Percentiles rank a stretch among this genome's conserved stretches.
phyloP scores from a whole-genome alignment of 2,329 filamentous ascomycete species.

The Colletotrichum sansevieriae region DNA sequence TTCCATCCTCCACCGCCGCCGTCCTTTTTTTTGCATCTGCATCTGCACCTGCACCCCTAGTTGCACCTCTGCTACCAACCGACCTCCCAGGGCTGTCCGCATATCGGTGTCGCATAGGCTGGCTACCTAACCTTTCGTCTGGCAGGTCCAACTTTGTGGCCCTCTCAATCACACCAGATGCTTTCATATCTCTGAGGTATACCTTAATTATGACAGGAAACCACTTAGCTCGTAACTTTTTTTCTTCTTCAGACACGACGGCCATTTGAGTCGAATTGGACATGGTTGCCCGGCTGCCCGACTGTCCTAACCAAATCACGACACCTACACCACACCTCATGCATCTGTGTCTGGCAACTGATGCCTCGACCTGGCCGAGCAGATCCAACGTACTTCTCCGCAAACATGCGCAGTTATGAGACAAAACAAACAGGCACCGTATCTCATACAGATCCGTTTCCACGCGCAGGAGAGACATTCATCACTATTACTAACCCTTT shows the following conservation, averaged over 20 bases:
- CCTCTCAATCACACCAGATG: neutral
- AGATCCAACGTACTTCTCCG: slow-evolving; percentile 4
- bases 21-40: neutral
- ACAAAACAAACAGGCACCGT: slow-evolving; percentile 11
- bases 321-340: neutral
- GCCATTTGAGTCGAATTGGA: neutral
- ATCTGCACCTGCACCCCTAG: neutral
- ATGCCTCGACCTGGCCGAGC: slow-evolving; percentile 2
- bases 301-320: neutral
- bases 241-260: neutral
- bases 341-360: neutral
- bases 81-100: slow-evolving; percentile 1
- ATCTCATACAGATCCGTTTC: slow-evolving; percentile 10
- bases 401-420: slow-evolving; percentile 19
- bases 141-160: slow-evolving; percentile 16
- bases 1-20: neutral
- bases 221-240: neutral
- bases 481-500: neutral
- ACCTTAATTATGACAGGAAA: slow-evolving; percentile 1
- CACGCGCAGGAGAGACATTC: neutral
- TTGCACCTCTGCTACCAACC: slow-evolving; percentile 11
- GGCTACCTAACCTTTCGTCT: slow-evolving; percentile 6
- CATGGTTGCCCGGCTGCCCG: slow-evolving; percentile 1
- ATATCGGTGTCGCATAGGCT: neutral
- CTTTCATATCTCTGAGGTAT: neutral